A percentile compares a stretch with the other conserved stretches of the same genome.
Evolutionary conservation across 208 protist genomes (phyloP).

Genomic region (Trypanosoma rangeli): DNA sequence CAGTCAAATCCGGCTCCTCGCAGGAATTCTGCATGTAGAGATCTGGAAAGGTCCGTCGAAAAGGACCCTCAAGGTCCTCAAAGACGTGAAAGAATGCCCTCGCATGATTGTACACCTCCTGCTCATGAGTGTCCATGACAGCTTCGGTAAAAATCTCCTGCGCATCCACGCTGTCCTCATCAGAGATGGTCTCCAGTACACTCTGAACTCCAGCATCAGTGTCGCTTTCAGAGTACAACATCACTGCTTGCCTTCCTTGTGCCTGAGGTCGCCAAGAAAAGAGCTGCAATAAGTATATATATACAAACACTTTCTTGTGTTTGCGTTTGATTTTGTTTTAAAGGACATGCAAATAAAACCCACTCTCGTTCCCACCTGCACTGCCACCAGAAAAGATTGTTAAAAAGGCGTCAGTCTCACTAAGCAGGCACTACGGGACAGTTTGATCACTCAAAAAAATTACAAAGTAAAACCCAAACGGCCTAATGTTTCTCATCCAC

Average conservation of each 20-base stretch:
- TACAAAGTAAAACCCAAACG: background rate
- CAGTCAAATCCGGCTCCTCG: background rate
- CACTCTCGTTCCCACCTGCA: too few species aligned
- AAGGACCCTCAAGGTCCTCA: constrained; percentile 31
- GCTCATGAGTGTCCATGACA: background rate
- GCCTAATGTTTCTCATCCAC: constrained; percentile 4
- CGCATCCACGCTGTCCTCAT: background rate
- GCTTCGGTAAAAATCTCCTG: constrained; percentile 17
- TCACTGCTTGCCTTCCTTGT: background rate
- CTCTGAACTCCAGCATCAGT: background rate
- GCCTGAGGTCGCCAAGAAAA: background rate
- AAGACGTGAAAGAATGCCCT: constrained; percentile 27
- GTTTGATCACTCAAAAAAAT: background rate
- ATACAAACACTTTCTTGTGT: background rate
- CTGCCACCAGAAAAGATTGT: background rate
- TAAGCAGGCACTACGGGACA: background rate
- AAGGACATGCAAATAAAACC: background rate
- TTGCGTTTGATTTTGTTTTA: background rate
- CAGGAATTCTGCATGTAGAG: background rate
- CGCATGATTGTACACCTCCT: background rate
- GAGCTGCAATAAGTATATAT: background rate
- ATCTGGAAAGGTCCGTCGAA: constrained; percentile 22
- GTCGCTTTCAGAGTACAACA: constrained; percentile 38
- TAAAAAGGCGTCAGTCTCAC: background rate
- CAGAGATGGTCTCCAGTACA: constrained; percentile 4